Evolutionary conservation across 1,284 basidiomycete genomes (phyloP).

Genomic region (Serendipita sp.): DNA sequence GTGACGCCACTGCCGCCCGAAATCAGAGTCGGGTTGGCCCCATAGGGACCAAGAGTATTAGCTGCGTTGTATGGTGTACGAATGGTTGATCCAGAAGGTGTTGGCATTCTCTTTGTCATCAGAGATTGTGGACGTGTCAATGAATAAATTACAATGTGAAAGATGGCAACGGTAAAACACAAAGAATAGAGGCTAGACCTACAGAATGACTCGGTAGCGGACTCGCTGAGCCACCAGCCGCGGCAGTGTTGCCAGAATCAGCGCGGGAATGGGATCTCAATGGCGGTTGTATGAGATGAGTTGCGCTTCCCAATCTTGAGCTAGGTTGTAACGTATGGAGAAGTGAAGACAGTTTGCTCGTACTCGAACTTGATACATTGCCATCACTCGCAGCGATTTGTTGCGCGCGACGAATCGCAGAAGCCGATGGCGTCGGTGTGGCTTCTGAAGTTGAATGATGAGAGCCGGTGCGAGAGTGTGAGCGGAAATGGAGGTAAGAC

Average conservation of each 20-base stretch:
- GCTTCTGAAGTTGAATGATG: background rate
- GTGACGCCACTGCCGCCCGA: background rate
- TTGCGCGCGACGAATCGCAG: background rate
- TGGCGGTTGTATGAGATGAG: background rate
- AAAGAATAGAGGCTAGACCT: background rate
- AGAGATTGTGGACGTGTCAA: background rate
- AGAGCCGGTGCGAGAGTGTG: background rate
- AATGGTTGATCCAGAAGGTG: background rate
- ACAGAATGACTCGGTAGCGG: background rate
- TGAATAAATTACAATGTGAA: background rate
- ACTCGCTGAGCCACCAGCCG: background rate
- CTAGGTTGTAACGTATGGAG: background rate
- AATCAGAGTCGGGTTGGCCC: background rate
- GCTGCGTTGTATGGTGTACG: background rate
- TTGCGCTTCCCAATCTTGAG: background rate
- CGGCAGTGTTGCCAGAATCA: background rate
- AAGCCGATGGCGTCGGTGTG: background rate
- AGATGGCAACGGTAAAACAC: background rate
- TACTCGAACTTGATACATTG: background rate
- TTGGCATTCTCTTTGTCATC: no score
- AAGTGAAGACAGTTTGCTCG: background rate
- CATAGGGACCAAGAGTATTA: background rate
- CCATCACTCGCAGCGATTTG: background rate
- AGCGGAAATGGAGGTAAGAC: background rate
- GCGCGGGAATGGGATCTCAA: background rate